Evolutionary conservation across 2,329 filamentous ascomycete genomes (phyloP).

Genomic region (Aspergillus ruber): DNA sequence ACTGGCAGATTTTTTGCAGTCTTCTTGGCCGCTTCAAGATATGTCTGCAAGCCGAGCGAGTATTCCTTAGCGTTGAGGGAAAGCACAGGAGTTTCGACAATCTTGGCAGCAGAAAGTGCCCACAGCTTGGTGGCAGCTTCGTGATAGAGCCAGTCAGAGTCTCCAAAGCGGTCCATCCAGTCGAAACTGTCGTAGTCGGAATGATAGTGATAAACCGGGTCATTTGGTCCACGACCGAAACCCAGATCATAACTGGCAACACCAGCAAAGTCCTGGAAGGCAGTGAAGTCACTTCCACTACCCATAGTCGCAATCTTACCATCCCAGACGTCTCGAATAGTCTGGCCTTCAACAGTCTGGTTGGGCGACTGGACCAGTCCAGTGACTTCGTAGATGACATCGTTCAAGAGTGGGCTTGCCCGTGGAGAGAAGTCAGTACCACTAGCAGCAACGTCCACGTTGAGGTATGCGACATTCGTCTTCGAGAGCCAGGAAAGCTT

Average conservation of each 20-base stretch:
- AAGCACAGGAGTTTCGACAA: slow-evolving; percentile 58
- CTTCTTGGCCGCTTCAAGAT: slow-evolving; percentile 31
- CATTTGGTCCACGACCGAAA: slow-evolving; percentile 43
- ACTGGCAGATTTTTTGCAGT: slow-evolving; percentile 18
- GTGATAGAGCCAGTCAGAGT: slow-evolving; percentile 56
- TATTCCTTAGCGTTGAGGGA: slow-evolving; percentile 61
- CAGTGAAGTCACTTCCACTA: slow-evolving; percentile 67
- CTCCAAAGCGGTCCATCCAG: slow-evolving; percentile 77
- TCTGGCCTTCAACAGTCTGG: slow-evolving; percentile 63
- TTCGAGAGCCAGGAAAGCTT: slow-evolving; percentile 72
- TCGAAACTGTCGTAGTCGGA: slow-evolving; percentile 76
- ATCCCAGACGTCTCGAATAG: slow-evolving; percentile 62
- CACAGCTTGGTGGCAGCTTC: slow-evolving; percentile 60
- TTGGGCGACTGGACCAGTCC: slow-evolving; percentile 63
- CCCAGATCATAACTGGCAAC: slow-evolving; percentile 60
- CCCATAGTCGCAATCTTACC: slow-evolving; percentile 60
- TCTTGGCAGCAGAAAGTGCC: slow-evolving; percentile 54
- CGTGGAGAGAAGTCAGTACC: slow-evolving; percentile 59
- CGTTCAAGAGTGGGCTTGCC: slow-evolving; percentile 70
- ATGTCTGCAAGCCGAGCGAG: slow-evolving; percentile 47
- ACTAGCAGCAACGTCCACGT: slow-evolving; percentile 69
- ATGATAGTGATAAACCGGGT: slow-evolving; percentile 67
- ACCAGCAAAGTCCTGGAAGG: slow-evolving; percentile 67
- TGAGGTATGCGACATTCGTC: slow-evolving; percentile 73
- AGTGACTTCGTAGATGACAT: slow-evolving; percentile 63